Percentiles rank a stretch among this genome's conserved stretches.
Evolutionary conservation across 768 basidiomycete species (phyloP).

Genomic region (Clitopilus passeckerianus): DNA sequence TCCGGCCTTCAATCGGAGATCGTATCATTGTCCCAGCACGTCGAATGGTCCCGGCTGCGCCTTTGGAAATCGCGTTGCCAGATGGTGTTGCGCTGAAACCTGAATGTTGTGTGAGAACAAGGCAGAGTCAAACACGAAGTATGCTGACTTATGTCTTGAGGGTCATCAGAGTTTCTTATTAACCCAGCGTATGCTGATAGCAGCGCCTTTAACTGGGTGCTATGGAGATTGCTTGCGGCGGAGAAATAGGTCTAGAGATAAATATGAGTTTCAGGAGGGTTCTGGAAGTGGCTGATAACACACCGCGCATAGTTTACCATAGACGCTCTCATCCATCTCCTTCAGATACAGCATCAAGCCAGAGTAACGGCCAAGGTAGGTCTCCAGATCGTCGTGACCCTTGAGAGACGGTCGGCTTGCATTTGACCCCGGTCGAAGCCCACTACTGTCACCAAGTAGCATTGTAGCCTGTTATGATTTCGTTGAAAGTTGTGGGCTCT

Average conservation of each 20-base stretch:
- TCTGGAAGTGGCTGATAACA: slow-evolving; percentile 20
- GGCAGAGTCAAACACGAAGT: background rate
- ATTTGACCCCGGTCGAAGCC: slow-evolving; percentile 40
- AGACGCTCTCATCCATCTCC: slow-evolving; percentile 91
- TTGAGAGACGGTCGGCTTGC: slow-evolving; percentile 43
- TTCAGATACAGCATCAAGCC: slow-evolving; percentile 90
- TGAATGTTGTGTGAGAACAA: slow-evolving; percentile 14
- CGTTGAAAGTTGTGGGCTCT: background rate
- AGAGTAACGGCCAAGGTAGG: slow-evolving; percentile 81
- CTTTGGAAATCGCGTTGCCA: slow-evolving; percentile 38
- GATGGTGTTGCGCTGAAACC: slow-evolving; percentile 38
- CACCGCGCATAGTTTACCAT: slow-evolving; percentile 88
- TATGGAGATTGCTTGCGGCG: slow-evolving; percentile 77
- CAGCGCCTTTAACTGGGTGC: slow-evolving; percentile 72
- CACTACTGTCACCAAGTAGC: slow-evolving; percentile 59
- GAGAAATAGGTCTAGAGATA: slow-evolving; percentile 83
- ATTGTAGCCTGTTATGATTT: slow-evolving; percentile 51
- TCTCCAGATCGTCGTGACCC: slow-evolving; percentile 72
- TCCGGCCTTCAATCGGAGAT: slow-evolving; percentile 61
- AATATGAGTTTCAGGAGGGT: slow-evolving; percentile 1
- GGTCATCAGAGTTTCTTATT: slow-evolving; percentile 73
- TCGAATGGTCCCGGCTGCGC: slow-evolving; percentile 52
- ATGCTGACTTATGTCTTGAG: slow-evolving; percentile 60
- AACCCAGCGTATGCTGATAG: slow-evolving; percentile 51
- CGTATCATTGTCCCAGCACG: slow-evolving; percentile 86